Evolutionary conservation across 1,139 yeast genomes (phyloP), one percentile per base, ranked within the genome.

Genomic region (Hanseniaspora uvarum): DNA sequence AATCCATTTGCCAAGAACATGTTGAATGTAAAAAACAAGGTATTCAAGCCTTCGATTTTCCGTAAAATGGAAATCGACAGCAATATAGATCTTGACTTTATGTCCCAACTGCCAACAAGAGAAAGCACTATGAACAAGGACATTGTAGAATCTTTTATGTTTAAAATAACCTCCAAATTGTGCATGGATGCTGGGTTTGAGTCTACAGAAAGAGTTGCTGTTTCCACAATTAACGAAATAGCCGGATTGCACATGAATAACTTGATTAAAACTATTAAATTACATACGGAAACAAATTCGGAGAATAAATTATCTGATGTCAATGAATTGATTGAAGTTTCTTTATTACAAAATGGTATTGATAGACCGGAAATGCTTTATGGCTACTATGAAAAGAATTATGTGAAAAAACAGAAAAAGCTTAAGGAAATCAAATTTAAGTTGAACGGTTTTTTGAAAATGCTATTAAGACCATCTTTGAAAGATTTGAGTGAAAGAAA

Each of bases 181-280:
- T 81, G 87, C 0, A 92, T 92, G 97, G 86, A 87, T 55, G 83
- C 86, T 36, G 99, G 99, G 0, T 94, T 86, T 70, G 97, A 94
- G 69, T 74, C 83, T 1, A 79, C 94, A 0, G 87, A 86, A 59
- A 79, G 84, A 12, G 72, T 76, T 57, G 96, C 97, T 1, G 75
- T 86, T 24, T 85, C 86, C 57, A 77, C 88, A 1, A 69, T 94
- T 55, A 79, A 96, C 0, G 95, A 88, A 61, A 70, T 92, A 40
- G 94, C 96, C 0, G 92, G 86, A 46, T 82, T 77, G 56, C 89
- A 86, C 64, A 65, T 94, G 68, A 74, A 80, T 37, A 88, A 86
- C 63, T 71, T 92, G 51, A 86, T 86, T 14, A 78, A 77, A 59
- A 78, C 94, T 0, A 65, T 92, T 58, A 83, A 82, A 62, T 61